Percentiles rank a stretch among this genome's conserved stretches.
These are phyloP conservation scores for Tuber microsphaerosporum DNA, from an alignment of 495 filamentous ascomycete genomes.

Conservation along the genomic window DNA sequence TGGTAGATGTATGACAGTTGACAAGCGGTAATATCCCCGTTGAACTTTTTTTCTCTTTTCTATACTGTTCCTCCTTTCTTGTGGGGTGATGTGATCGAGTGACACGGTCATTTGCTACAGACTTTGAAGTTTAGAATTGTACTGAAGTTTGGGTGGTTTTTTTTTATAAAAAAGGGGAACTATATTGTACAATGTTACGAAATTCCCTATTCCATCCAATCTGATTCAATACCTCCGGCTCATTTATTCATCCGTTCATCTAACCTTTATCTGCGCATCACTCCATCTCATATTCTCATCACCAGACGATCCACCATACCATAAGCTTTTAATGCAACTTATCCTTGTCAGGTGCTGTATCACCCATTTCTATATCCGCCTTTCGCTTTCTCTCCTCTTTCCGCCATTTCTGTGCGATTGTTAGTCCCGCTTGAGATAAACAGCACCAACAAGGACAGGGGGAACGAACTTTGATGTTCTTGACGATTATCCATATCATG, in stretches of 20 bases:
- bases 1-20: background rate
- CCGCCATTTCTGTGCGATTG: background rate
- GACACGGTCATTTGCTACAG: background rate
- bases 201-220: background rate
- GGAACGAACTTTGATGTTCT: conserved; percentile 30
- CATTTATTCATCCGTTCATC: background rate
- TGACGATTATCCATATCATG: conserved; percentile 38
- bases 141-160: background rate
- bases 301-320: background rate
- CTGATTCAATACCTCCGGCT: background rate
- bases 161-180: background rate
- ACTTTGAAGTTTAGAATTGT: background rate
- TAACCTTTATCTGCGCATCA: background rate
- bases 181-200: background rate
- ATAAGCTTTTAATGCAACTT: background rate
- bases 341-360: background rate
- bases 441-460: background rate
- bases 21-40: background rate
- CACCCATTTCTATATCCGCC: background rate
- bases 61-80: background rate
- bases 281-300: background rate
- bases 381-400: background rate
- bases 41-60: background rate
- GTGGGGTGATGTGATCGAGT: background rate
- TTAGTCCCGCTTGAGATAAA: background rate